A percentile compares a stretch with the other conserved stretches of the same genome.
phyloP scores from a whole-genome alignment of 768 basidiomycete genomes.

The Boletus vermiculosoides region DNA sequence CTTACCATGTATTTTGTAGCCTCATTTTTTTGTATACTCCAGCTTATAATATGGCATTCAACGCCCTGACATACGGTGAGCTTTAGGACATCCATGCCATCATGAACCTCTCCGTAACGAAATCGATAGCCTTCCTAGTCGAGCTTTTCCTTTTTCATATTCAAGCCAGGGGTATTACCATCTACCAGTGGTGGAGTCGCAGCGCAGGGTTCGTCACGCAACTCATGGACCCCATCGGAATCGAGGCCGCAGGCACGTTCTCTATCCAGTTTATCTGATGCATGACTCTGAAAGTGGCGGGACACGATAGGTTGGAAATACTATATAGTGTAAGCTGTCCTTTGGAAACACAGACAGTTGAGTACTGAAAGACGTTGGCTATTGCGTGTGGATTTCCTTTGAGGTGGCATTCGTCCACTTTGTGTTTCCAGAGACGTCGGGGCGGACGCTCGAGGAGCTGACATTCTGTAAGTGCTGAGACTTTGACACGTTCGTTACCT shows the following conservation, averaged over 20 bases:
- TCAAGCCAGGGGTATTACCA: conserved; percentile 57
- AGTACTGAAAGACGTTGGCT: conserved; percentile 5
- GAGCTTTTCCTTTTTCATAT: conserved; percentile 63
- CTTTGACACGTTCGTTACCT: neutral
- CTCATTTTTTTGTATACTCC: conserved; percentile 7
- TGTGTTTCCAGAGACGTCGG: conserved; percentile 22
- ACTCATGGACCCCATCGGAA: conserved; percentile 12
- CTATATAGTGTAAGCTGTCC: conserved; percentile 11
- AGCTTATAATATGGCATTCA: conserved; percentile 3
- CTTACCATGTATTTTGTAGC: neutral
- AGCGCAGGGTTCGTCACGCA: conserved; percentile 13
- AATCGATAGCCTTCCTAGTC: conserved; percentile 50
- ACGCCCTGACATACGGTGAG: conserved; percentile 2
- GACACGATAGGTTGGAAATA: conserved; percentile 12
- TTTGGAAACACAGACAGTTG: accelerated
- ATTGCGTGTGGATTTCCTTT: conserved; percentile 15
- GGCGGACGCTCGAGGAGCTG: conserved; percentile 20
- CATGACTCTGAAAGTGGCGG: neutral
- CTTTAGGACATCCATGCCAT: neutral
- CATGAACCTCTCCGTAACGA: neutral
- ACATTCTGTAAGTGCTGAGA: conserved; percentile 13
- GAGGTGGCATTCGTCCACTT: conserved; percentile 16
- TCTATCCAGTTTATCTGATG: neutral
- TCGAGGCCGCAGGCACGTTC: conserved; percentile 2
- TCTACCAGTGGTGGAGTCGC: conserved; percentile 60